Evolutionary conservation across 2,329 filamentous ascomycete genomes (phyloP), one percentile per base, ranked within the genome.

Genomic region (Penicillium sp.): DNA sequence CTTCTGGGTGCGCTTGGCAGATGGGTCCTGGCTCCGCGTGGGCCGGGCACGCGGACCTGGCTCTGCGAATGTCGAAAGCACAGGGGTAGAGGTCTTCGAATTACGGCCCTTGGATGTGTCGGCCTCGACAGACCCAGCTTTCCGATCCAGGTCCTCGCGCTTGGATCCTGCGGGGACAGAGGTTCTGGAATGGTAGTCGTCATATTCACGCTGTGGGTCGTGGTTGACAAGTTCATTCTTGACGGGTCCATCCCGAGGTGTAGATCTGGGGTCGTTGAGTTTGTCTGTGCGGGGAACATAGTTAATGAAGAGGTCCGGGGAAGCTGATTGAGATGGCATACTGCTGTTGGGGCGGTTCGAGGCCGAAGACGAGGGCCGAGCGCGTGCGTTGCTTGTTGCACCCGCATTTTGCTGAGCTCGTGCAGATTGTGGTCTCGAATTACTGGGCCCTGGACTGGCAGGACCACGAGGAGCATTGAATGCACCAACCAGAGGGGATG

Each of bases 391-490:
- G 48, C 74, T 77, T n/a, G 83, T 82, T 54, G 85, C 83, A 51
- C 84, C 82, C 14, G 89, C 90, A 67, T 89, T 92, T 68, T 92
- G 90, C 66, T 91, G 86, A 36, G 86, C 85, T 62, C 91, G 85
- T 5, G 88, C 86, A 5, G 87, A 86, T 47, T 84, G 80, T 11
- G 90, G 87, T 42, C 88, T 84, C 54, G 84, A 73, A 55, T 75
- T 75, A 47, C 75, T 73, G 6, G 86, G 86, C 8, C 81, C 84
- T 27, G 89, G 88, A 39, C 87, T 90, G 50, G 78, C 49, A 71
- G 74, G 61, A 75, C 80, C 77, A 62, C 91, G 89, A 24, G 85
- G 82, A 39, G 74, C 63, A 53, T 75, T 73, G 55, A 91, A 84
- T n/a, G 82, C 83, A 46, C 85, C 83, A 45, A 90, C 79, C 44